Percentiles rank a stretch among this genome's conserved stretches.
phyloP scores from a whole-genome alignment of 2,329 filamentous ascomycete species.

The Capronia americana region DNA sequence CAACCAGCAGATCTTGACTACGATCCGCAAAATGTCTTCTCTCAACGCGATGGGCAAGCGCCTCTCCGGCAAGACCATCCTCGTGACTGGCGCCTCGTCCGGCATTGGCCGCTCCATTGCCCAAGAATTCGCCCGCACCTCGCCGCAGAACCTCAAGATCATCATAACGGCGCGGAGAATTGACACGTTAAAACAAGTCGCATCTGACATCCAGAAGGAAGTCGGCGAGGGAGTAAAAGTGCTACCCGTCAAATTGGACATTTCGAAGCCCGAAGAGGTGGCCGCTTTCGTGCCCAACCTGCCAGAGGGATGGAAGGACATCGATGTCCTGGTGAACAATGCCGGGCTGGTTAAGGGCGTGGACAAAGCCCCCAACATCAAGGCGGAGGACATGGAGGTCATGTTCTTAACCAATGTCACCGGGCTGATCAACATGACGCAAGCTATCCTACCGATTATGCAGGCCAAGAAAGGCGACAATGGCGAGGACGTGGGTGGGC shows the following conservation, averaged over 20 bases:
- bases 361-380: constrained; percentile 82
- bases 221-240: constrained; percentile 82
- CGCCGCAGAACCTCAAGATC: constrained; percentile 78
- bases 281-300: constrained; percentile 72
- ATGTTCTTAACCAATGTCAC: constrained; percentile 96
- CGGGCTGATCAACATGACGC: constrained; percentile 94
- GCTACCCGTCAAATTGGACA: constrained; percentile 81
- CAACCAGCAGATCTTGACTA: background rate
- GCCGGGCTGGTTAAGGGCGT: constrained; percentile 90
- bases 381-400: constrained; percentile 76
- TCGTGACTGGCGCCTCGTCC: constrained; percentile 90
- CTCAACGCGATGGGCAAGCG: constrained; percentile 71
- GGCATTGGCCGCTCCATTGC: constrained; percentile 80
- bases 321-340: constrained; percentile 94
- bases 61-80: constrained; percentile 88
- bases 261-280: constrained; percentile 79
- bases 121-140: constrained; percentile 89
- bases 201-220: constrained; percentile 75
- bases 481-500: constrained; percentile 65
- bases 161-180: constrained; percentile 87
- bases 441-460: constrained; percentile 84
- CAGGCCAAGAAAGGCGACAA: constrained; percentile 57
- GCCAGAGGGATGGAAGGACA: constrained; percentile 80
- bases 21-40: constrained; percentile 64
- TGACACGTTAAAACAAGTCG: constrained; percentile 77